Evolutionary conservation across 2,329 filamentous ascomycete genomes (phyloP), one percentile per base, ranked within the genome.

Genomic region (Teratosphaeria gauchensis): DNA sequence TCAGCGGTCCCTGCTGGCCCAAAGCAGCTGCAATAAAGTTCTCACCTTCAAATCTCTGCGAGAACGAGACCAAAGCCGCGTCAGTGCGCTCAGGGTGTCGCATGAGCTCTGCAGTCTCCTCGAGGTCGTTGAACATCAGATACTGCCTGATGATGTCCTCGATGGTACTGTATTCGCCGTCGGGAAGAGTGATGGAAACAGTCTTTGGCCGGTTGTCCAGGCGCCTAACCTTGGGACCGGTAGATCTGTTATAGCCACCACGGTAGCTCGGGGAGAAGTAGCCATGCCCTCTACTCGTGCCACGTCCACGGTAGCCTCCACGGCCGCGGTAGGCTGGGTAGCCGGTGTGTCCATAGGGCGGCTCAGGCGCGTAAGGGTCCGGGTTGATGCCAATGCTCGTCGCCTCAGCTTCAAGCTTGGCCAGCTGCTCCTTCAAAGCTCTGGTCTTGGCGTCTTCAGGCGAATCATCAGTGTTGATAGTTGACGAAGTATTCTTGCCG

Each of bases 161-260:
- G 66, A 83, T 83, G 32, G 81, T 80, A 14, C 84, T 68, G 86
- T 84, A 72, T 85, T 84, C 80, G 2, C 84, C 86, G 30, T 66
- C 63, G 1, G 60, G 60, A 57, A 73, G 70, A 7, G 79, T 78
- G 28, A 92, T 74, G 5, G 82, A 80, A 9, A 94, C 76, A 61
- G 80, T 85, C 69, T 82, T 87, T 0, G 89, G 86, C 52, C 89
- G 80, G 70, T 92, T 91, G 68, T 94, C 89, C 24, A 94, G 78
- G 19, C 86, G 86, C 57, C 77, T 78, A 64, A 86, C 77, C 16
- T 33, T 33, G 19, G 56, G 56, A 7, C 46, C 51, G 21, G 31
- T 12, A 30, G 76, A 76, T 19, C 74, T 59, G 21, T 64, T 65
- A 38, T 62, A 64, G 16, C 62, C 87, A 5, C 75, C 75, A 31